Evolutionary conservation across 257 asterid species (phyloP).

Genomic region (Solanum chmielewskii): DNA sequence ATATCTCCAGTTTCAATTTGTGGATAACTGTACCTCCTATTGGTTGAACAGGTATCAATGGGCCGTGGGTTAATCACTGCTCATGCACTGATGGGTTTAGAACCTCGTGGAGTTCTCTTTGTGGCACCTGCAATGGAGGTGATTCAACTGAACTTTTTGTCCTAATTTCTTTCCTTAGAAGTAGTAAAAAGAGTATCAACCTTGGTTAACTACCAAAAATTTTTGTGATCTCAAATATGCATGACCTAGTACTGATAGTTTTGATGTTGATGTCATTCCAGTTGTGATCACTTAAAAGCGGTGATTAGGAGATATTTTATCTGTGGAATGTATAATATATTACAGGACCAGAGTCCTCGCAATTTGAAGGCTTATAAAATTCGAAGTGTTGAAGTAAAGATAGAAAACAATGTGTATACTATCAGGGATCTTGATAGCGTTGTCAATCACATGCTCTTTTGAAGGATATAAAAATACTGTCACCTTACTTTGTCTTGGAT

Average conservation of each 20-base stretch:
- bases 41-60: slow-evolving; percentile 66
- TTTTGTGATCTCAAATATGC: neutral
- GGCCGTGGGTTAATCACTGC: slow-evolving; percentile 78
- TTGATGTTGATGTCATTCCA: neutral
- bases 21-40: neutral
- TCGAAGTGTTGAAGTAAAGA: neutral
- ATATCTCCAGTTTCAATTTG: neutral
- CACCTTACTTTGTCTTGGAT: neutral
- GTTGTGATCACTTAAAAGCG: neutral
- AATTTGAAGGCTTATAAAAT: neutral
- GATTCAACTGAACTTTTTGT: neutral
- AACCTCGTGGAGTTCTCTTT: slow-evolving; percentile 88
- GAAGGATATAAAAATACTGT: neutral
- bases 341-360: neutral
- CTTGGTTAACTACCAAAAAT: neutral
- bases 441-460: neutral
- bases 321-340: neutral
- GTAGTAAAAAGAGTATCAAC: neutral
- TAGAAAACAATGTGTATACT: neutral
- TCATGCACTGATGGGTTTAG: slow-evolving; percentile 84
- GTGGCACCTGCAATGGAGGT: slow-evolving; percentile 95
- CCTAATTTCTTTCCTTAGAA: neutral
- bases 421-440: neutral
- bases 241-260: neutral
- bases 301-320: neutral